Conservation (phyloP, 225 moss, liverwort and hornwort genomes). For the Antitrichia curtipendula region DNA sequence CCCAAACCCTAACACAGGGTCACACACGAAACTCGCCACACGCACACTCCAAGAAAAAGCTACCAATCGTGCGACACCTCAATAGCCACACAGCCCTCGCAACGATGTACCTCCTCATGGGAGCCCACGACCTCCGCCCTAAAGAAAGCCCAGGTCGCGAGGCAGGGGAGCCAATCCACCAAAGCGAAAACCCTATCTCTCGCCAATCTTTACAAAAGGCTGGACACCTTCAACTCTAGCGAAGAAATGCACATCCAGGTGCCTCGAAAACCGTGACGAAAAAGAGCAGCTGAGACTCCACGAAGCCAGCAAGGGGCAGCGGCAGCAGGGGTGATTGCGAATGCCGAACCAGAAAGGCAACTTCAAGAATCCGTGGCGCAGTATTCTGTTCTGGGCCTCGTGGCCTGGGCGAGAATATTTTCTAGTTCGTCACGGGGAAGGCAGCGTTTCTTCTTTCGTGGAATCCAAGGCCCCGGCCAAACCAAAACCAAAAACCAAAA, state of each 20-base stretch:
- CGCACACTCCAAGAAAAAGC: background rate
- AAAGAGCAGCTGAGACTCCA: background rate
- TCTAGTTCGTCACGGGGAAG: background rate
- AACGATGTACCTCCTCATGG: background rate
- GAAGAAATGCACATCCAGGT: background rate
- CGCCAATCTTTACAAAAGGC: background rate
- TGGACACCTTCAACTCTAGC: background rate
- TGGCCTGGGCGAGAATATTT: background rate
- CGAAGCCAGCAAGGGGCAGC: background rate
- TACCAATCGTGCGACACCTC: background rate
- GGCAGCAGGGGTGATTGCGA: background rate
- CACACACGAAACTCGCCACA: background rate
- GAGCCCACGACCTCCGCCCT: background rate
- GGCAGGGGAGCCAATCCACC: background rate
- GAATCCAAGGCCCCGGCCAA: background rate
- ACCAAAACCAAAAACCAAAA: background rate
- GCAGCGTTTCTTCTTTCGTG: background rate
- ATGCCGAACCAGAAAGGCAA: background rate
- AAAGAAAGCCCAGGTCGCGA: background rate
- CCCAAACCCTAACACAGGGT: background rate
- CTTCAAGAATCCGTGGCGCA: conserved; percentile 8
- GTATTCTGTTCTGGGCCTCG: background rate
- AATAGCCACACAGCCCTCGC: background rate
- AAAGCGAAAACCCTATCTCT: background rate
- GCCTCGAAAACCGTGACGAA: background rate